Conservation (phyloP, 371 early-diverging fungal genomes). For the Apophysomyces trapeziformis region DNA sequence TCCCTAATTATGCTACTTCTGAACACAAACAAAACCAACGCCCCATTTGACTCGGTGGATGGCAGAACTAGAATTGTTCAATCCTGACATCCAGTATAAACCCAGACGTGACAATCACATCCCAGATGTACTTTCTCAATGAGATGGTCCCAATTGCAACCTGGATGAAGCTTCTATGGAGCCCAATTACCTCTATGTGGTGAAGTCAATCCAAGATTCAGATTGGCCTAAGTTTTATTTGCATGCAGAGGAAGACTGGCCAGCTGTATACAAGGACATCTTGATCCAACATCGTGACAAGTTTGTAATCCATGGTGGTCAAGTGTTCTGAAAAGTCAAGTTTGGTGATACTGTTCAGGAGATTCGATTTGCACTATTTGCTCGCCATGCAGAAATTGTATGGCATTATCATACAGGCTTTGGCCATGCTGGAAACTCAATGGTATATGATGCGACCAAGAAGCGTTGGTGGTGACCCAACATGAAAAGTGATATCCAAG, state of each 20-base stretch:
- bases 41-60: slow-evolving; percentile 33
- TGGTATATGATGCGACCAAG: slow-evolving; percentile 14
- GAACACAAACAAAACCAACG: slow-evolving; percentile 15
- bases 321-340: slow-evolving; percentile 3
- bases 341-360: slow-evolving; percentile 2
- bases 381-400: slow-evolving; percentile 14
- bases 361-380: slow-evolving; percentile 10
- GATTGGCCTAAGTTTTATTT: slow-evolving; percentile 31
- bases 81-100: slow-evolving; percentile 13
- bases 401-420: background rate
- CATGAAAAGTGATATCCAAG: slow-evolving; percentile 14
- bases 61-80: slow-evolving; percentile 31
- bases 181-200: slow-evolving; percentile 26
- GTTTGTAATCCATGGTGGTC: slow-evolving; percentile 4
- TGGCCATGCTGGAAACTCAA: slow-evolving; percentile 18
- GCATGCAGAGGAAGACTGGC: slow-evolving; percentile 13
- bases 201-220: slow-evolving; percentile 1
- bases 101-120: too few species aligned
- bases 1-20: too few species aligned
- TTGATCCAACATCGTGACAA: slow-evolving; percentile 15
- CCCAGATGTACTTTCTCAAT: slow-evolving; percentile 19
- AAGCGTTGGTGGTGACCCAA: slow-evolving; percentile 21
- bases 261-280: background rate
- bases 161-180: slow-evolving; percentile 8
- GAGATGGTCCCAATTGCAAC: slow-evolving; percentile 15